Percentiles rank a stretch among this genome's conserved stretches.
Conservation (phyloP, 1,284 basidiomycete genomes). For the Sphaerobolus stellatus region DNA sequence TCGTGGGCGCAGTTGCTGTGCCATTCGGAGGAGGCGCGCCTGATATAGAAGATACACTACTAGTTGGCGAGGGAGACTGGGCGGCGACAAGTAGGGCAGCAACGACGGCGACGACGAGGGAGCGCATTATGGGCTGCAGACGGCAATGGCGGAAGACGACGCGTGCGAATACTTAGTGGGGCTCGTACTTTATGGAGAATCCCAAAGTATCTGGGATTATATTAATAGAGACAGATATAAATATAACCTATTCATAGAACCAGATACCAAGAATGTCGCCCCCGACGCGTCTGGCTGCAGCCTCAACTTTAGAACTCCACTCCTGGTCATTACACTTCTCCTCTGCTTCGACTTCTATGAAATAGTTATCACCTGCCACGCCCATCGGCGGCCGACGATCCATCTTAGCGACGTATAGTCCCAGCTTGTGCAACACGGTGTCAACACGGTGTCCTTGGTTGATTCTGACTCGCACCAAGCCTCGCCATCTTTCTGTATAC, state of each 20-base stretch:
- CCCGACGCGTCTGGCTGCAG: neutral
- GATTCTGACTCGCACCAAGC: constrained; percentile 4
- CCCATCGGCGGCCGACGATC: neutral
- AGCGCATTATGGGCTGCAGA: constrained; percentile 31
- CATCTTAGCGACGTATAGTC: too few species aligned
- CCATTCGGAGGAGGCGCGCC: constrained; percentile 14
- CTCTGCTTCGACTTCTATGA: constrained; percentile 5
- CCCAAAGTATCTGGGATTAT: too few species aligned
- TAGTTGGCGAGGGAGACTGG: constrained; percentile 12
- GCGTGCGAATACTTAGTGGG: constrained; percentile 18
- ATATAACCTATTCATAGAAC: constrained; percentile 22
- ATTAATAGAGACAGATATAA: too few species aligned
- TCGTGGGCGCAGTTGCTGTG: neutral
- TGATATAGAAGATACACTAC: constrained; percentile 13
- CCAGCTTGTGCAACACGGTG: neutral
- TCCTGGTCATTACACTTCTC: neutral
- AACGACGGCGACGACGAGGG: neutral
- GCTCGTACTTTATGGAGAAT: too few species aligned
- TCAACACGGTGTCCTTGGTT: neutral
- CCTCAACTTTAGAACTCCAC: neutral
- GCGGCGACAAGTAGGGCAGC: constrained; percentile 10
- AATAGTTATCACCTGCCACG: neutral
- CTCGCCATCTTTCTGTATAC: neutral
- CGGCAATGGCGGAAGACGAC: constrained; percentile 30
- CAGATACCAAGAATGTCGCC: neutral